Evolutionary conservation across 257 asterid genomes (phyloP).

Genomic region (Salvia hispanica): DNA sequence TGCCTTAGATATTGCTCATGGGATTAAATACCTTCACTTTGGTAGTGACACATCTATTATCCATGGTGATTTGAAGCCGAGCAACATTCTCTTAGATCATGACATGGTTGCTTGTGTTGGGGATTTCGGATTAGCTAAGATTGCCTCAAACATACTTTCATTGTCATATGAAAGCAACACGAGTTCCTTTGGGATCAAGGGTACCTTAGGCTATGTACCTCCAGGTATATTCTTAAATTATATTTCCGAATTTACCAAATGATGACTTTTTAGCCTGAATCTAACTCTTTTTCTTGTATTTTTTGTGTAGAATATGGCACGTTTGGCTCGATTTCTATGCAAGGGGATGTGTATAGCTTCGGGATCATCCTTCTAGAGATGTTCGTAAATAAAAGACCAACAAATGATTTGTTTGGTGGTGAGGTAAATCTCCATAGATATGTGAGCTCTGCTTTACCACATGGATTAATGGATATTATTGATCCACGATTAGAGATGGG

Average conservation of each 20-base stretch:
- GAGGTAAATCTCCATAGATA: neutral
- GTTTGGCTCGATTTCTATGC: neutral
- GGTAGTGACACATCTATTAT: neutral
- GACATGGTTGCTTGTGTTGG: neutral
- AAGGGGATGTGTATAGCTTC: neutral
- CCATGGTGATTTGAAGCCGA: neutral
- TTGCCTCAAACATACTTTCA: neutral
- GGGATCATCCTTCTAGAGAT: neutral
- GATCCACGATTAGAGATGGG: neutral
- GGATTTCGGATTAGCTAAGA: neutral
- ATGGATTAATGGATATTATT: neutral
- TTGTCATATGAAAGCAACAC: neutral
- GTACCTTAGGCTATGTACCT: constrained; percentile 1
- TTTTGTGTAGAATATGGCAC: neutral
- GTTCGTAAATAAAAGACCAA: neutral
- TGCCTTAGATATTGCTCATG: neutral
- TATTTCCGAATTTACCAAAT: no score
- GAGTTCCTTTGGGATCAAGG: neutral
- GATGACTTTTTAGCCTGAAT: neutral
- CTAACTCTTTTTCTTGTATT: neutral
- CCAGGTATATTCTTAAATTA: neutral
- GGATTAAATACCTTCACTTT: neutral
- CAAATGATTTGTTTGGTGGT: neutral
- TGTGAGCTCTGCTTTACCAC: neutral
- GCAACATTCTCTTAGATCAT: neutral